Conservation (phyloP, 2,329 filamentous ascomycete species). For the Intubia oerlemansii region DNA sequence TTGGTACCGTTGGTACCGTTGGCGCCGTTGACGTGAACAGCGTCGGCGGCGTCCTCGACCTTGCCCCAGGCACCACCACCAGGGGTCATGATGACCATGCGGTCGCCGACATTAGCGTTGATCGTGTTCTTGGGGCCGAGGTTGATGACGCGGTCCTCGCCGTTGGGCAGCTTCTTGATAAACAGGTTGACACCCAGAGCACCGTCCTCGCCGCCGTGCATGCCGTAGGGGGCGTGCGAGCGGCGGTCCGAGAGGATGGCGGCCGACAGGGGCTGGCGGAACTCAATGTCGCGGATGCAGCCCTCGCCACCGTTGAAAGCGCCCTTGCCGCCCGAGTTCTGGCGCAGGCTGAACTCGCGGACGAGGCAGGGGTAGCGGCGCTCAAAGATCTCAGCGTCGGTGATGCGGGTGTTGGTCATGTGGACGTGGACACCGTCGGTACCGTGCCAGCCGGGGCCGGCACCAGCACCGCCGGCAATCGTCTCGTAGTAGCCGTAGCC, state of each 20-base stretch:
- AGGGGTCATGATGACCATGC: slow-evolving; percentile 38
- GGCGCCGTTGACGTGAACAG: too few relatives aligned
- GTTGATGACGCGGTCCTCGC: slow-evolving; percentile 19
- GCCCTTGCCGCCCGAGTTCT: slow-evolving; percentile 13
- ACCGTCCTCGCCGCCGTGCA: slow-evolving; percentile 13
- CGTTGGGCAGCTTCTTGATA: slow-evolving; percentile 2
- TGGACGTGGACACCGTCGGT: slow-evolving; percentile 12
- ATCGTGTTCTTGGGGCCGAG: slow-evolving; percentile 39
- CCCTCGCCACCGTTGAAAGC: slow-evolving; percentile 15
- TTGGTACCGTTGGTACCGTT: too few relatives aligned
- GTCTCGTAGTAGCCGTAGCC: slow-evolving; percentile 14
- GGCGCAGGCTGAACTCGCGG: slow-evolving; percentile 12
- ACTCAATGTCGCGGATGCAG: slow-evolving; percentile 15
- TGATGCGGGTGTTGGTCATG: slow-evolving; percentile 15
- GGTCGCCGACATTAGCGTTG: slow-evolving; percentile 32
- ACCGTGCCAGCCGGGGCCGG: slow-evolving; percentile 12
- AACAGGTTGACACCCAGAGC: slow-evolving; percentile 7
- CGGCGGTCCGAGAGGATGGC: slow-evolving; percentile 17
- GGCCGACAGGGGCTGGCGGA: slow-evolving; percentile 12
- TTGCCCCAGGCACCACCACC: slow-evolving; percentile 40
- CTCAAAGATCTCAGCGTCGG: slow-evolving; percentile 15
- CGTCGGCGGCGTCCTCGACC: too few relatives aligned
- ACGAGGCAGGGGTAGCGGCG: slow-evolving; percentile 15
- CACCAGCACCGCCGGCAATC: slow-evolving; percentile 15
- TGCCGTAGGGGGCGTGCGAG: slow-evolving; percentile 15